Conservation (phyloP, 2,329 filamentous ascomycete species). For the Fusarium buharicum region DNA sequence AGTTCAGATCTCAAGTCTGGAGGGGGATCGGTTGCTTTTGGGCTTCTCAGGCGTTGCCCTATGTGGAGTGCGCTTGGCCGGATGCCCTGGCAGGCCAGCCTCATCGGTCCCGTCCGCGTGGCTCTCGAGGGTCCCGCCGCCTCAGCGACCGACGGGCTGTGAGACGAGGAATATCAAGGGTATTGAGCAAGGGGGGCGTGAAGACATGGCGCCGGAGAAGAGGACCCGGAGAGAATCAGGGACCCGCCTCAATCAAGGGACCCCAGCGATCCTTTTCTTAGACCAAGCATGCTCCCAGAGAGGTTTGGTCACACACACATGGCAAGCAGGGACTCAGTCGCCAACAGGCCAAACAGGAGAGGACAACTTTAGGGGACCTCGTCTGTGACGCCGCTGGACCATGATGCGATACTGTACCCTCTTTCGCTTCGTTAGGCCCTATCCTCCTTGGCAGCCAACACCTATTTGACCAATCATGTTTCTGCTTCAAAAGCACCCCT, state of each 20-base stretch:
- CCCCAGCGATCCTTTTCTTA: constrained; percentile 24
- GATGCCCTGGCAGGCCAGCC: constrained; percentile 36
- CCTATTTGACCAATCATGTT: constrained; percentile 9
- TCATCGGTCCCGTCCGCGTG: constrained; percentile 42
- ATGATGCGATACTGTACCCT: constrained; percentile 23
- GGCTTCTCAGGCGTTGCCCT: constrained; percentile 8
- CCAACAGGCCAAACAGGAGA: neutral
- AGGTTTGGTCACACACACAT: constrained; percentile 20
- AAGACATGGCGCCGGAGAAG: constrained; percentile 26
- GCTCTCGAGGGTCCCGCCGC: constrained; percentile 33
- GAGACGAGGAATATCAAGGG: constrained; percentile 26
- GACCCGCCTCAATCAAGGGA: constrained; percentile 17
- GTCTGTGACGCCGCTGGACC: constrained; percentile 23
- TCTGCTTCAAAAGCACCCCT: constrained; percentile 1
- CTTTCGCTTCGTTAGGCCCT: constrained; percentile 23
- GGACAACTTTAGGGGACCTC: constrained; percentile 23
- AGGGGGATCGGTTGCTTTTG: constrained; percentile 42
- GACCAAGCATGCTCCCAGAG: constrained; percentile 4
- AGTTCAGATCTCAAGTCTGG: constrained; percentile 42
- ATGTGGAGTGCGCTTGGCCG: constrained; percentile 21
- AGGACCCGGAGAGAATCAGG: constrained; percentile 29
- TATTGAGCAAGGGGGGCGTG: constrained; percentile 19
- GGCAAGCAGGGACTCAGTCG: constrained; percentile 21
- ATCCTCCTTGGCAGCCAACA: constrained; percentile 4
- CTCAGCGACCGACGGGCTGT: constrained; percentile 20